Percentiles rank a stretch among this genome's conserved stretches.
Evolutionary conservation across 2,329 filamentous ascomycete species (phyloP).

Genomic region (Didymosphaeria variabile): DNA sequence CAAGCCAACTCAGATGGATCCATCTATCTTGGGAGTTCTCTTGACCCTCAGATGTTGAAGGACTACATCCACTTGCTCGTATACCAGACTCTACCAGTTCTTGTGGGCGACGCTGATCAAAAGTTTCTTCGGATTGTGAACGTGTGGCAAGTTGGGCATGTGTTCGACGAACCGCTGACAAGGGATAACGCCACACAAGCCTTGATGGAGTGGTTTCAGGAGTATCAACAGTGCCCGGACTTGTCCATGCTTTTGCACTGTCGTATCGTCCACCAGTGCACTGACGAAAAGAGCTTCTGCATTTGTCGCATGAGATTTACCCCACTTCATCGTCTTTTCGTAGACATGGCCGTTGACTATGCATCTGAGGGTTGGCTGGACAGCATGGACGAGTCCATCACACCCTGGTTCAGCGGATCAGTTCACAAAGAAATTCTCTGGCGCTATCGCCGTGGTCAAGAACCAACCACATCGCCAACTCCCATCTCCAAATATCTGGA

Average conservation of each 20-base stretch:
- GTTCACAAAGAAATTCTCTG: neutral
- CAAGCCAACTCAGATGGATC: neutral
- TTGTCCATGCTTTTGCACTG: neutral
- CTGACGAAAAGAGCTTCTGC: neutral
- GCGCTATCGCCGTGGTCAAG: neutral
- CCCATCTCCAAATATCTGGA: neutral
- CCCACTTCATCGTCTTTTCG: neutral
- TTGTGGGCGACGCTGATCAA: neutral
- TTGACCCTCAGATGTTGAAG: neutral
- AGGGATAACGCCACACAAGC: neutral
- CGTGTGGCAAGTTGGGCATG: neutral
- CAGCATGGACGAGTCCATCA: too few relatives aligned
- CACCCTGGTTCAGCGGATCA: neutral
- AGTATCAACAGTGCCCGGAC: neutral
- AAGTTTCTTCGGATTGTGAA: neutral
- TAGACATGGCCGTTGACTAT: neutral
- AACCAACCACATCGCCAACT: neutral
- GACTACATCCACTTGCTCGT: neutral
- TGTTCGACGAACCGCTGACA: neutral
- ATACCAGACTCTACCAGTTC: neutral
- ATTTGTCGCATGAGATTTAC: neutral
- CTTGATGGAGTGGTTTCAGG: neutral
- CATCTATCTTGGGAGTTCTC: neutral
- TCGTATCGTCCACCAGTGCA: neutral
- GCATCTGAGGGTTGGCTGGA: neutral